A percentile compares a stretch with the other conserved stretches of the same genome.
Evolutionary conservation across 257 asterid genomes (phyloP).

Genomic region (Solanum stenotomum): DNA sequence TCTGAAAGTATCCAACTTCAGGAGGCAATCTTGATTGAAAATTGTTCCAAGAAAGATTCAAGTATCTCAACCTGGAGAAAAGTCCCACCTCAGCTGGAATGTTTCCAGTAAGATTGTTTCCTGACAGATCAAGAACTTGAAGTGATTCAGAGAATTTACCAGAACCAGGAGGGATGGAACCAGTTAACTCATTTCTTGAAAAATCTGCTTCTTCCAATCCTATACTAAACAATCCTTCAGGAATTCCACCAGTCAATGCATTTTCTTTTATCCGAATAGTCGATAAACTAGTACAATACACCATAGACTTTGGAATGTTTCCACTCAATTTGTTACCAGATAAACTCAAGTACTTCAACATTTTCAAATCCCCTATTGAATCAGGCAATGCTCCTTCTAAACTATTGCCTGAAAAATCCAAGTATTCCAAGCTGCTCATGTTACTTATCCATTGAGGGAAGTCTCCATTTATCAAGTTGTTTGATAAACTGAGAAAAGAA

Average conservation of each 20-base stretch:
- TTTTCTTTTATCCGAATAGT: conserved; percentile 47
- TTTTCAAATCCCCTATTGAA: conserved; percentile 41
- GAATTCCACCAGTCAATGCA: conserved; percentile 47
- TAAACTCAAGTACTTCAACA: conserved; percentile 30
- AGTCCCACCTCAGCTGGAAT: conserved; percentile 79
- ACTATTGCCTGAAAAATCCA: conserved; percentile 54
- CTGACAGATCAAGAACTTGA: conserved; percentile 58
- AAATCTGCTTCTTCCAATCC: conserved; percentile 63
- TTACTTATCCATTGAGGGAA: conserved; percentile 68
- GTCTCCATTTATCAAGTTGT: conserved; percentile 48
- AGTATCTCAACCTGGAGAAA: conserved; percentile 49
- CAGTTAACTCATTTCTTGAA: conserved; percentile 55
- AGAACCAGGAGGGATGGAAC: conserved; percentile 51
- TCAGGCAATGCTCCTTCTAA: conserved; percentile 49
- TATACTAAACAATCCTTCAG: conserved; percentile 47
- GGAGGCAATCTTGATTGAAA: conserved; percentile 69
- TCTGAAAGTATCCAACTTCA: conserved; percentile 65
- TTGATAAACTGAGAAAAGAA: conserved; percentile 26
- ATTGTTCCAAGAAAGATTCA: conserved; percentile 76
- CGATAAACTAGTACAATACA: conserved; percentile 26
- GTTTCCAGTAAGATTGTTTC: conserved; percentile 50
- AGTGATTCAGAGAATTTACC: conserved; percentile 51
- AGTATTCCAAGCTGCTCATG: conserved; percentile 30
- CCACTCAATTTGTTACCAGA: conserved; percentile 45
- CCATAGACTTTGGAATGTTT: conserved; percentile 45